Percentiles rank a stretch among this genome's conserved stretches.
Evolutionary conservation across 2,329 filamentous ascomycete genomes (phyloP).

Genomic region (Verticillium longisporum): DNA sequence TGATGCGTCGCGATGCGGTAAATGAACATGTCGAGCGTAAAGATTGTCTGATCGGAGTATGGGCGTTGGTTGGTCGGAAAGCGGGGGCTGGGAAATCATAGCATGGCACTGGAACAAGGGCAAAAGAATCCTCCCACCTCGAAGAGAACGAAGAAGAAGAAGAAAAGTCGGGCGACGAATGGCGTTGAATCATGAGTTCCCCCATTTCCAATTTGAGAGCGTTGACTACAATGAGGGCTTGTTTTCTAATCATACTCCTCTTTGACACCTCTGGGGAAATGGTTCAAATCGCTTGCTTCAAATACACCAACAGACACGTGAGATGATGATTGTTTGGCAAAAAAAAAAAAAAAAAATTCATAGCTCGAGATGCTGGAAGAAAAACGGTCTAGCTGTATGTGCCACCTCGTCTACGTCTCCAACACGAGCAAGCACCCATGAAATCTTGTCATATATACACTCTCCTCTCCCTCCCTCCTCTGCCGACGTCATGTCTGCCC

Average conservation of each 20-base stretch:
- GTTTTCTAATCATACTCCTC: too few relatives aligned
- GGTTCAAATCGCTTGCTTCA: too few relatives aligned
- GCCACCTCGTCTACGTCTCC: constrained; percentile 74
- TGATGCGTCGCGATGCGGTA: too few relatives aligned
- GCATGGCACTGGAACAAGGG: not conserved
- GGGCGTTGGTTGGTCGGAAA: not conserved
- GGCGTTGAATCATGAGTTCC: too few relatives aligned
- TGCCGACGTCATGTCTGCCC: not conserved
- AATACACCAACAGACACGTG: too few relatives aligned
- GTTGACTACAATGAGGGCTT: too few relatives aligned
- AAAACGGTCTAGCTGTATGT: constrained; percentile 41
- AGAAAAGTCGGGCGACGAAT: too few relatives aligned
- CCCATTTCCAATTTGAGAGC: too few relatives aligned
- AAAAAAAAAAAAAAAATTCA: not conserved
- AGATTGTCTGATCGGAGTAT: not conserved
- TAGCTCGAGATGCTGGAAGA: not conserved
- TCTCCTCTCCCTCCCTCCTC: not conserved
- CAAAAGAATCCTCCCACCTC: not conserved
- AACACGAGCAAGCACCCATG: constrained; percentile 37
- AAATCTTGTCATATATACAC: not conserved
- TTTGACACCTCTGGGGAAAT: too few relatives aligned
- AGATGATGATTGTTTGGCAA: too few relatives aligned
- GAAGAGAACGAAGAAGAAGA: too few relatives aligned
- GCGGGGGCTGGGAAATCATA: not conserved
- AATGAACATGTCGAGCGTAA: too few relatives aligned